Evolutionary conservation across 805 yeast species (phyloP).

Genomic region (Candida manassasensis): DNA sequence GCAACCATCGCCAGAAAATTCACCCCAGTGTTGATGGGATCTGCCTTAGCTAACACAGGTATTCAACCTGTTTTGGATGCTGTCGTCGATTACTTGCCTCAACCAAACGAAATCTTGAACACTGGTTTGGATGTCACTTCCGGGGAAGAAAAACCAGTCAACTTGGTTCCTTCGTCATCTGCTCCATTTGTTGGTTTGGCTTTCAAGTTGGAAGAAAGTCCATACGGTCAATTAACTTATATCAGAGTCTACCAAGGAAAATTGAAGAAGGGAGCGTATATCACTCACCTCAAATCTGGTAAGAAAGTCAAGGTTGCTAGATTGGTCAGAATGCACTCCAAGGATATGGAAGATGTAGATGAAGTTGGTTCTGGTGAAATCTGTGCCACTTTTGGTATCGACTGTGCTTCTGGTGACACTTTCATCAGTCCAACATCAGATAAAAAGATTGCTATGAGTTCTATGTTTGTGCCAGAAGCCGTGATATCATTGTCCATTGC

Average conservation of each 20-base stretch:
- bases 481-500: conserved; percentile 89
- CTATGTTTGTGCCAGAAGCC: conserved; percentile 99
- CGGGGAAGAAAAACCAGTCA: conserved; percentile 60
- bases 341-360: conserved; percentile 96
- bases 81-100: conserved; percentile 91
- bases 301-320: conserved; percentile 91
- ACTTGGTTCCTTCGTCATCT: conserved; percentile 63
- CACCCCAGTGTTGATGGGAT: conserved; percentile 99
- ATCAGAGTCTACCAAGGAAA: conserved; percentile 96
- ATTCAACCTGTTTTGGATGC: conserved; percentile 94
- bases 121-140: conserved; percentile 75
- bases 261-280: conserved; percentile 83
- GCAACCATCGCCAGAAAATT: conserved; percentile 92
- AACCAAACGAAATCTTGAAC: conserved; percentile 90
- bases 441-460: conserved; percentile 81
- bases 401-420: conserved; percentile 98
- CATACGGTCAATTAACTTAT: conserved; percentile 95
- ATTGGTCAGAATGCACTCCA: conserved; percentile 96
- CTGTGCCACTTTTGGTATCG: conserved; percentile 98
- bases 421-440: conserved; percentile 73
- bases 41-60: conserved; percentile 95
- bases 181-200: conserved; percentile 94
- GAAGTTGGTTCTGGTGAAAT: conserved; percentile 98
- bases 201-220: conserved; percentile 98
- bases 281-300: conserved; percentile 85